These are phyloP conservation scores for Fusarium tupiense DNA, from an alignment of 2,329 filamentous ascomycete species.

Conservation along the genomic window DNA sequence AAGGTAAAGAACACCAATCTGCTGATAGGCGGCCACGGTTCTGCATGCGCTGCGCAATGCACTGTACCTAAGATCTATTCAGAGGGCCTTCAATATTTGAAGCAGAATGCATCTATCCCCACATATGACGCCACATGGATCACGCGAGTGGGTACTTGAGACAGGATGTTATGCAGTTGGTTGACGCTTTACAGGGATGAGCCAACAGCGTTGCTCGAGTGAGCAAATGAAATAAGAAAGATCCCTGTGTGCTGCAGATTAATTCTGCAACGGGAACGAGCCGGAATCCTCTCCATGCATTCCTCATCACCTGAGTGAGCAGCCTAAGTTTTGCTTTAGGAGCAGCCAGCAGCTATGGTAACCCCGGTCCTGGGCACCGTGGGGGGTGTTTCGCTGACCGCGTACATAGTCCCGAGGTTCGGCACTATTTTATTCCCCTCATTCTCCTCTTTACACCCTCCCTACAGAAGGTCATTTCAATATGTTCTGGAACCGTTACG, in stretches of 20 bases:
- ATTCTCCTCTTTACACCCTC: not conserved
- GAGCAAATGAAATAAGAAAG: not conserved
- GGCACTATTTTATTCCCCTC: not conserved
- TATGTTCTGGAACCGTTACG: constrained; percentile 9
- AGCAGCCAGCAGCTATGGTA: fast-evolving
- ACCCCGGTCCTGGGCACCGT: too few species aligned
- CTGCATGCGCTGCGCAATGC: fast-evolving
- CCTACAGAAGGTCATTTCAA: not conserved
- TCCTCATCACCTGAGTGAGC: fast-evolving
- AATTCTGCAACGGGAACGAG: too few species aligned
- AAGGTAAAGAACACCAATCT: too few species aligned
- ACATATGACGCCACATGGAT: not conserved
- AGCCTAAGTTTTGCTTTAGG: too few species aligned
- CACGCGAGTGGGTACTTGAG: not conserved
- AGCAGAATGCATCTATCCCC: not conserved
- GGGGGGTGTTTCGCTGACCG: not conserved
- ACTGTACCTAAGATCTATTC: fast-evolving
- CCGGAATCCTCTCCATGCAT: not conserved
- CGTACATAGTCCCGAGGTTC: not conserved
- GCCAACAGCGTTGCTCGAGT: not conserved
- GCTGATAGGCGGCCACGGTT: too few species aligned
- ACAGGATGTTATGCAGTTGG: constrained; percentile 1
- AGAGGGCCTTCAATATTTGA: not conserved
- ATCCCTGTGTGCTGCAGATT: fast-evolving
- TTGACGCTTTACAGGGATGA: not conserved